Percentiles rank a stretch among this genome's conserved stretches.
phyloP scores from a whole-genome alignment of 2,329 filamentous ascomycete genomes.

The Ascochyta pisi region DNA sequence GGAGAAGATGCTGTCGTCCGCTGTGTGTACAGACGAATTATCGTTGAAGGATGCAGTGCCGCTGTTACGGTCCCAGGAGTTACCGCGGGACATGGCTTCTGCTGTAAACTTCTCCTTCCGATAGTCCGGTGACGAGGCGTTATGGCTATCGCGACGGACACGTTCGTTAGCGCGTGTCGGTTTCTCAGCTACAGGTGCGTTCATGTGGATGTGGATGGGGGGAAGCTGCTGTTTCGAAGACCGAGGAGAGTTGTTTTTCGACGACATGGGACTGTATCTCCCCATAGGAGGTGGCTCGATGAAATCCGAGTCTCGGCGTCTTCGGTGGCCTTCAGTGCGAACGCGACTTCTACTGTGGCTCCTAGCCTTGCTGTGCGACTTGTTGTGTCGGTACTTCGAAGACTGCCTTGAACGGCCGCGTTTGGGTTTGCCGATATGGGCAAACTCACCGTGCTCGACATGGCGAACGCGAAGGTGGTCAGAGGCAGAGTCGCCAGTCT shows the following conservation, averaged over 20 bases:
- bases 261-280: constrained; percentile 24
- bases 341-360: constrained; percentile 20
- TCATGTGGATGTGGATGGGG: constrained; percentile 33
- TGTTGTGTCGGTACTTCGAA: constrained; percentile 19
- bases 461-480: constrained; percentile 22
- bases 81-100: constrained; percentile 27
- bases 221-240: constrained; percentile 23
- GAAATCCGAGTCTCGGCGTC: constrained; percentile 16
- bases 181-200: constrained; percentile 19
- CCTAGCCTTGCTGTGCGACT: constrained; percentile 19
- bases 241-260: constrained; percentile 26
- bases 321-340: constrained; percentile 19
- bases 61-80: constrained; percentile 30
- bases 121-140: constrained; percentile 16
- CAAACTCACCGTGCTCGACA: constrained; percentile 32
- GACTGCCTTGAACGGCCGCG: constrained; percentile 24
- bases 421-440: constrained; percentile 18
- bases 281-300: constrained; percentile 28
- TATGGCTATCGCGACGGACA: constrained; percentile 17
- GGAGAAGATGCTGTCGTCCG: constrained; percentile 32
- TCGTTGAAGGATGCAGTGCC: constrained; percentile 29
- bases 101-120: constrained; percentile 12
- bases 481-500: constrained; percentile 24
- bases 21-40: constrained; percentile 27
- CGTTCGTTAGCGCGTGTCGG: constrained; percentile 16